Conservation (phyloP, 2,329 filamentous ascomycete species). For the Alternaria sp. region DNA sequence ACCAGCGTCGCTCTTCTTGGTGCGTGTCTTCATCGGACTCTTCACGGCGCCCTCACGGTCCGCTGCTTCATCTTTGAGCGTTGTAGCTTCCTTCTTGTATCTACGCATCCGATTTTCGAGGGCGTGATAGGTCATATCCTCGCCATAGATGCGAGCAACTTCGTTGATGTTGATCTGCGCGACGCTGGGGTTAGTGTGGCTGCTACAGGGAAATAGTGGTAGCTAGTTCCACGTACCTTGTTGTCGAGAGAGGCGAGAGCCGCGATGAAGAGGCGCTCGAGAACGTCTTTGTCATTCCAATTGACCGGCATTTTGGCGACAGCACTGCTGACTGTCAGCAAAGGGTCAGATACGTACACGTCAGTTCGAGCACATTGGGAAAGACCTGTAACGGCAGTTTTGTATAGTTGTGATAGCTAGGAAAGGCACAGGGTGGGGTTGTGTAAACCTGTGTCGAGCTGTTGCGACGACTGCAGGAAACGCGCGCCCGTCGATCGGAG, state of each 20-base stretch:
- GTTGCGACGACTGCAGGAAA: not conserved
- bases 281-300: slow-evolving; percentile 48
- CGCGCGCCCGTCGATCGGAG: not conserved
- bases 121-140: slow-evolving; percentile 58
- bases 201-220: not conserved
- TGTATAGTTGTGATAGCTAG: not conserved
- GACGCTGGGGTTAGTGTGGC: not conserved
- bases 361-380: not conserved
- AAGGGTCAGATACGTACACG: not conserved
- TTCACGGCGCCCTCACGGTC: slow-evolving; percentile 8
- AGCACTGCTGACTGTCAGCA: not conserved
- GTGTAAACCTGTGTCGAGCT: not conserved
- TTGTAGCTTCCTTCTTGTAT: slow-evolving; percentile 54
- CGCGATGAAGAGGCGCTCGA: slow-evolving; percentile 53
- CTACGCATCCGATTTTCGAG: slow-evolving; percentile 59
- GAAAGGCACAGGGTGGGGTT: not conserved
- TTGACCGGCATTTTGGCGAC: slow-evolving; percentile 44
- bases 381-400: not conserved
- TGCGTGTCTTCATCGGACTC: slow-evolving; percentile 9
- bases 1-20: slow-evolving; percentile 6
- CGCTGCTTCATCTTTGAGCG: slow-evolving; percentile 35
- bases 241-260: slow-evolving; percentile 48
- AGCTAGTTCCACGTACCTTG: slow-evolving; percentile 37
- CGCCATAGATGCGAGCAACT: slow-evolving; percentile 57
- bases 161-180: slow-evolving; percentile 56